phyloP scores from a whole-genome alignment of 2,329 filamentous ascomycete genomes.

The Fusarium dimerum region DNA sequence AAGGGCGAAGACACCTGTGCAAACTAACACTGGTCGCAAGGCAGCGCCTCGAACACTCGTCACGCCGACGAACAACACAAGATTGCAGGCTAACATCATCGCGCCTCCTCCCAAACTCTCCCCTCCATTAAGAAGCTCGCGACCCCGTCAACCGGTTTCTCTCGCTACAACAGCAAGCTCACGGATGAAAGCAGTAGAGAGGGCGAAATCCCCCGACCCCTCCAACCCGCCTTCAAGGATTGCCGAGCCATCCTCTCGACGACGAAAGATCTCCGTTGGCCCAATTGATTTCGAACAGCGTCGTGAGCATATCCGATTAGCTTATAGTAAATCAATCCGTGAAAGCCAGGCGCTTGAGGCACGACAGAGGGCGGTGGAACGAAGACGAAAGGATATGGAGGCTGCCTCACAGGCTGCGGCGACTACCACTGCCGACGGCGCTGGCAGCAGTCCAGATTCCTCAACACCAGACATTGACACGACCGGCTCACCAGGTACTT shows the following conservation, averaged over 20 bases:
- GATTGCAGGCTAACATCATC: constrained; percentile 74
- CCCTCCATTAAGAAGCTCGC: constrained; percentile 76
- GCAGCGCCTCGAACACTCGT: constrained; percentile 43
- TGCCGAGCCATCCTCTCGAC: constrained; percentile 40
- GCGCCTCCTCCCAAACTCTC: constrained; percentile 71
- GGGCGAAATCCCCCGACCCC: constrained; percentile 48
- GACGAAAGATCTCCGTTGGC: constrained; percentile 63
- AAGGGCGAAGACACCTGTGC: constrained; percentile 47
- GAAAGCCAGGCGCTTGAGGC: constrained; percentile 66
- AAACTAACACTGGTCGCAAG: constrained; percentile 38
- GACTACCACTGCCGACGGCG: constrained; percentile 23
- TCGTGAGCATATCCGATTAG: constrained; percentile 78
- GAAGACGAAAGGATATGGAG: constrained; percentile 53
- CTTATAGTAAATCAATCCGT: constrained; percentile 81
- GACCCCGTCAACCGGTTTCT: constrained; percentile 78
- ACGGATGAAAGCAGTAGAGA: constrained; percentile 64
- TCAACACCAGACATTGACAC: constrained; percentile 17
- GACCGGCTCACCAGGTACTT: constrained; percentile 9
- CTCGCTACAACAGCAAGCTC: constrained; percentile 72
- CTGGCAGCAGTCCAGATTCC: constrained; percentile 15
- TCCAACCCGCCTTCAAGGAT: constrained; percentile 32
- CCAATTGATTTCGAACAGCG: constrained; percentile 84
- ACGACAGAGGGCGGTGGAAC: constrained; percentile 53
- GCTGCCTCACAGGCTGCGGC: constrained; percentile 46
- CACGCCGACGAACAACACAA: constrained; percentile 54